Evolutionary conservation across 768 basidiomycete genomes (phyloP).

Genomic region (Boletales sp.): DNA sequence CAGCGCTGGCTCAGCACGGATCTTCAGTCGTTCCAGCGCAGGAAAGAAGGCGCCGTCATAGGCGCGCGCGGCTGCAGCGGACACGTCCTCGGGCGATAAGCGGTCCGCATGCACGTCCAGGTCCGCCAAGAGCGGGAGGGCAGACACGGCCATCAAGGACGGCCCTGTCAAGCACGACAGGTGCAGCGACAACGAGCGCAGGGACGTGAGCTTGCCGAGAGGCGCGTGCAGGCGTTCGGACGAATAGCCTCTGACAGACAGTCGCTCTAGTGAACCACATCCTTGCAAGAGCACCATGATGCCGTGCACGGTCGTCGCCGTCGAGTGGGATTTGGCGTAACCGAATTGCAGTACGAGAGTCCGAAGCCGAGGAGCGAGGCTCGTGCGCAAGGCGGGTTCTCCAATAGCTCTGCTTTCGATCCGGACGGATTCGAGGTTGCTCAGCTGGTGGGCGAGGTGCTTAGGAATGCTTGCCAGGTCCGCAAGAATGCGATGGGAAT

Average conservation of each 20-base stretch:
- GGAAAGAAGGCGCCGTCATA: constrained; percentile 27
- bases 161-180: constrained; percentile 37
- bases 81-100: constrained; percentile 27
- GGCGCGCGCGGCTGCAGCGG: background rate
- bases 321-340: constrained; percentile 20
- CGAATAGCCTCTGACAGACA: constrained; percentile 39
- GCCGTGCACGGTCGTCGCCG: constrained; percentile 16
- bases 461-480: constrained; percentile 4
- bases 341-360: constrained; percentile 35
- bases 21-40: constrained; percentile 35
- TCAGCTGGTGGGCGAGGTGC: constrained; percentile 2
- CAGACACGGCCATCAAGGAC: constrained; percentile 35
- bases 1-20: constrained; percentile 36
- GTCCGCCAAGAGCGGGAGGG: constrained; percentile 36
- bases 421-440: constrained; percentile 17
- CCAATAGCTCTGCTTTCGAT: constrained; percentile 16
- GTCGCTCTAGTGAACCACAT: constrained; percentile 26
- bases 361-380: constrained; percentile 33
- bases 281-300: constrained; percentile 27
- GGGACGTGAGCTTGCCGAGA: constrained; percentile 31
- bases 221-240: constrained; percentile 26
- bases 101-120: constrained; percentile 44
- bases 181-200: constrained; percentile 38
- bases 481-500: constrained; percentile 14
- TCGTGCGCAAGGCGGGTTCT: constrained; percentile 18